These are phyloP conservation scores for Begonia peltatifolia DNA, from an alignment of 306 rosid genomes.

Conservation along the genomic window DNA sequence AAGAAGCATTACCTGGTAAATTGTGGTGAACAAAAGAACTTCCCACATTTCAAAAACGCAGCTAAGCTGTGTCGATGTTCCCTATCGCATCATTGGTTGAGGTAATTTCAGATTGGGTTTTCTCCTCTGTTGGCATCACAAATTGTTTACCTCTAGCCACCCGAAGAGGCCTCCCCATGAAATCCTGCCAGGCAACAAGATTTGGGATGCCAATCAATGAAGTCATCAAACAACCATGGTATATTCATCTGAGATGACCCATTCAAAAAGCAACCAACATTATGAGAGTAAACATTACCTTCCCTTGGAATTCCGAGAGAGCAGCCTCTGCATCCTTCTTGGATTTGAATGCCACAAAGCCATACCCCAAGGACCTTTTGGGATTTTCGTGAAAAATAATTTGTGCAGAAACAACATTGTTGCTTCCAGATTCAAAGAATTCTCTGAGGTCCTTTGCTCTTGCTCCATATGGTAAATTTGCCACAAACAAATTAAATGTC, in stretches of 20 bases:
- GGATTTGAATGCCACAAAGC: constrained; percentile 72
- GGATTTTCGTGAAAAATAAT: constrained; percentile 56
- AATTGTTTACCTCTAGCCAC: constrained; percentile 56
- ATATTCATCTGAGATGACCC: neutral
- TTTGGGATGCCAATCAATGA: neutral
- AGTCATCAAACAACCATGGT: neutral
- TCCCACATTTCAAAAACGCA: too few species aligned
- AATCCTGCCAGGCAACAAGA: constrained; percentile 30
- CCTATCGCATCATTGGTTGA: constrained; percentile 23
- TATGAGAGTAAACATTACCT: constrained; percentile 33
- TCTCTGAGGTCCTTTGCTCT: constrained; percentile 66
- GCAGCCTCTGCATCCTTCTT: constrained; percentile 75
- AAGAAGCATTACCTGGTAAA: neutral
- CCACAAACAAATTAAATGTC: constrained; percentile 71
- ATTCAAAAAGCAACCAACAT: neutral
- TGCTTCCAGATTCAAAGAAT: constrained; percentile 45
- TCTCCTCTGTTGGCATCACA: constrained; percentile 29
- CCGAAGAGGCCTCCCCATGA: constrained; percentile 65
- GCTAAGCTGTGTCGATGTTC: constrained; percentile 19
- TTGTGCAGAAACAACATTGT: constrained; percentile 47
- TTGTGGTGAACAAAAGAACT: neutral
- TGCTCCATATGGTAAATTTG: constrained; percentile 59
- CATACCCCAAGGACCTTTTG: constrained; percentile 68
- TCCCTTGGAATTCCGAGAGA: constrained; percentile 52
- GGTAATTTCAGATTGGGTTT: constrained; percentile 23